Evolutionary conservation across 2,329 filamentous ascomycete species (phyloP), one percentile per base, ranked within the genome.

Genomic region (Cladosporium sp.): DNA sequence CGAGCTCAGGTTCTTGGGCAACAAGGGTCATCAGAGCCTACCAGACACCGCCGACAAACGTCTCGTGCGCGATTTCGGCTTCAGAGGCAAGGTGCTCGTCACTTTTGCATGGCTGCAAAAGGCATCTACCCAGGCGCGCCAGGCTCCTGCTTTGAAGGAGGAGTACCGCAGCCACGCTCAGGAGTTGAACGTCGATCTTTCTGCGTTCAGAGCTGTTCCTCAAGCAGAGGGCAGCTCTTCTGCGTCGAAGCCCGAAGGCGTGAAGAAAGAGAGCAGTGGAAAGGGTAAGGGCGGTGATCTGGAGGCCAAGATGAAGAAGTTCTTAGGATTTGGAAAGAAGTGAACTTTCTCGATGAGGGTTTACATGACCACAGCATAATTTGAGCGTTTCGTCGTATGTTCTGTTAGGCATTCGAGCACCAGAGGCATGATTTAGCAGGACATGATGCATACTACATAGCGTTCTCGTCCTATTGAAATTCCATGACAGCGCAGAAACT

Each of bases 101-200:
- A 94, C 90, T 67, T 85, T 96, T 68, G 79, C 88, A 1, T 96
- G 92, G 91, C 86, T 88, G 24, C 85, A 89, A 57, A 82, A 78
- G 44, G 90, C 88, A 1, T 82, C 85, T n/a, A 73, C 80, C 1
- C 80, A 83, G 12, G 85, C 84, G 4, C 82, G 88, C 67, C 84
- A 83, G 34, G 80, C 79, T 28, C 80, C 85, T 18, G 87, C 91
- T 62, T 78, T 95, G 65, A 89, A 86, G 68, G 76, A 80, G 51
- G 85, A 87, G 69, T 80, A 77, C 70, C 85, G 86, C 32, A 82
- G 84, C 62, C 83, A 86, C 73, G 92, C 92, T 0, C 85, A 85
- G 74, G 85, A 88, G 66, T 81, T 95, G 66, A 87, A 87, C 71
- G 83, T 92, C 0, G 86, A 88, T 34, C 85, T 90, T 59, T 62